Evolutionary conservation across 2,329 filamentous ascomycete genomes (phyloP).

Genomic region (Cladosporium sp.): DNA sequence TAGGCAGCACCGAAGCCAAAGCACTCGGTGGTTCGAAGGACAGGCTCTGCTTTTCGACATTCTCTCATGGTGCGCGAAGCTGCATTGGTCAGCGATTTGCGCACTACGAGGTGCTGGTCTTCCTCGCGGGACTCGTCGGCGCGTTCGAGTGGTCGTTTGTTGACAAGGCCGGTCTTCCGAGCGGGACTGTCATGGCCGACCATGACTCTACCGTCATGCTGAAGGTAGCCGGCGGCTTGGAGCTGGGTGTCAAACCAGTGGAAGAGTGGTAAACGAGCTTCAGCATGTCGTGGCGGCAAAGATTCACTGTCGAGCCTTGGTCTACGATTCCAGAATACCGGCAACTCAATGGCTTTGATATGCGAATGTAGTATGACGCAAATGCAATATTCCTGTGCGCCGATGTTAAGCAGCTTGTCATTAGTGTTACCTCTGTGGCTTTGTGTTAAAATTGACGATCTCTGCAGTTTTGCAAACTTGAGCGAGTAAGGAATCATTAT

Average conservation of each 20-base stretch:
- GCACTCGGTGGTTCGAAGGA: slow-evolving; percentile 69
- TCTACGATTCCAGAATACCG: too few species aligned
- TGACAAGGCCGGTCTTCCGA: background rate
- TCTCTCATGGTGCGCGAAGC: slow-evolving; percentile 61
- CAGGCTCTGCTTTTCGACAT: slow-evolving; percentile 22
- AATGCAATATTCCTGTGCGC: too few species aligned
- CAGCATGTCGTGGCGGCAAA: too few species aligned
- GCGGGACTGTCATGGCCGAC: background rate
- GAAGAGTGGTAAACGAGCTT: slow-evolving; percentile 1
- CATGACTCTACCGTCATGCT: slow-evolving; percentile 10
- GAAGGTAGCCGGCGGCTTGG: background rate
- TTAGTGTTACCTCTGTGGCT: too few species aligned
- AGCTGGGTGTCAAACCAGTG: background rate
- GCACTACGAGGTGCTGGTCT: slow-evolving; percentile 4
- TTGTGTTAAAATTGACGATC: too few species aligned
- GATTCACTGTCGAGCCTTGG: too few species aligned
- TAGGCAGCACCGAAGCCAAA: slow-evolving; percentile 57
- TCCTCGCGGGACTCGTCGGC: slow-evolving; percentile 8
- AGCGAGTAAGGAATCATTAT: too few species aligned
- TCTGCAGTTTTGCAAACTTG: too few species aligned
- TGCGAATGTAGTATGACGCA: too few species aligned
- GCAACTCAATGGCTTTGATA: too few species aligned
- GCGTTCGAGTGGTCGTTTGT: slow-evolving; percentile 8
- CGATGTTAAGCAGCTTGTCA: too few species aligned
- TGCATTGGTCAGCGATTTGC: slow-evolving; percentile 81